Evolutionary conservation across 2,329 filamentous ascomycete species (phyloP), one percentile per base, ranked within the genome.

Genomic region (Sclerotinia trifoliorum): DNA sequence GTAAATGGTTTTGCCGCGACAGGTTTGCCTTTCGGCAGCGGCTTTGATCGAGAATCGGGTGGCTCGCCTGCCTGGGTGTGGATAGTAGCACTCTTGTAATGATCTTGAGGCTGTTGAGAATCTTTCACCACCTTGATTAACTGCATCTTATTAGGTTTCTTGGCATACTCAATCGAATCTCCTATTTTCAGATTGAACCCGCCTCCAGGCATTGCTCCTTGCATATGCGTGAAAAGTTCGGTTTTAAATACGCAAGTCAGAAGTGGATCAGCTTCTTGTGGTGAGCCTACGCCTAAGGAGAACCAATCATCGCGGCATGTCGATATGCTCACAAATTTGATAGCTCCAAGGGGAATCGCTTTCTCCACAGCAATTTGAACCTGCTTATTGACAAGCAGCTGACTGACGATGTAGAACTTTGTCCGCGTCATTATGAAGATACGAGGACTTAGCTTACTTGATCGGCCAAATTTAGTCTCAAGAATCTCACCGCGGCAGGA

Each of bases 261-360:
- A 29, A 99, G 84, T n/a, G 95, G 93, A 79, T 99, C 95, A 0
- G 95, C 85, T 78, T 98, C 94, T 77, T 96, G 93, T 11, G 90
- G 89, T 44, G 94, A 94, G n/a, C 92, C 93, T 56, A 96, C 85
- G 3, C 94, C 92, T 48, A 99, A 83, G 1, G 94, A 93, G 79
- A 99, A 97, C 95, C 95, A 99, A 79, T 99, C 95, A 75, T 99
- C 95, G 72, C 92, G 92, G 70, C 91, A 81, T 21, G 86, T 92
- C 2, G 94, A 97, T 6, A 87, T 83, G 75, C 92, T 88, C 73
- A 99, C 83, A 76, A 90, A 95, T 79, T 96, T 96, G 82, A 99
- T 94, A 13, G 93, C 87, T 3, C 93, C 92, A 24, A 98, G 81
- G 0, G 93, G 88, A 70, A 98, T 88, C 0, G 91, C 89, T 65